phyloP scores from a whole-genome alignment of 2,329 filamentous ascomycete species.

The Alternaria arborescens region DNA sequence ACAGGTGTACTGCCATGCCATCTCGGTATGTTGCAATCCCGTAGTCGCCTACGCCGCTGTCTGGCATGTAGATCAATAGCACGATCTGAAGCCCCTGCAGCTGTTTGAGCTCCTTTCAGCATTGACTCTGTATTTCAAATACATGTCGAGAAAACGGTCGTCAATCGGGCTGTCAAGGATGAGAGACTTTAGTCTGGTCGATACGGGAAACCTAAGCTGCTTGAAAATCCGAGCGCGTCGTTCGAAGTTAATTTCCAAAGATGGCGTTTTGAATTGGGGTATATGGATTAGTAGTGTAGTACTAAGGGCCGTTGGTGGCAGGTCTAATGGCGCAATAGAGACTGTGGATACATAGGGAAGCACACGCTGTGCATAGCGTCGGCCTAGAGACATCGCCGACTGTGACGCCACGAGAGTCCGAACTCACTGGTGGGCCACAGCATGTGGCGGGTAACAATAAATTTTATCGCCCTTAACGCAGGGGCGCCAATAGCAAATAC shows the following conservation, averaged over 20 bases:
- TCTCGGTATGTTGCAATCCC: slow-evolving; percentile 11
- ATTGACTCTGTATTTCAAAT: slow-evolving; percentile 9
- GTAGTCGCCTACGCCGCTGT: slow-evolving; percentile 4
- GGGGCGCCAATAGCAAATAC: slow-evolving; percentile 23
- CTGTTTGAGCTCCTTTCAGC: not conserved
- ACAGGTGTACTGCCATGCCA: not conserved
- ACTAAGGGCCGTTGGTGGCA: slow-evolving; percentile 30
- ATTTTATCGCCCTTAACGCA: slow-evolving; percentile 18
- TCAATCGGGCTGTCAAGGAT: slow-evolving; percentile 1
- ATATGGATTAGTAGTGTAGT: slow-evolving; percentile 25
- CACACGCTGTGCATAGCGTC: slow-evolving; percentile 8
- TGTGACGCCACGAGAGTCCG: slow-evolving; percentile 18
- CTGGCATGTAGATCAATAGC: slow-evolving; percentile 12
- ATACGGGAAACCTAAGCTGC: slow-evolving; percentile 5
- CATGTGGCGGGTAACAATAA: slow-evolving; percentile 21
- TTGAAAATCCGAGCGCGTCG: slow-evolving; percentile 5
- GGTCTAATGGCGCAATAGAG: slow-evolving; percentile 16
- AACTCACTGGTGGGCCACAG: slow-evolving; percentile 20
- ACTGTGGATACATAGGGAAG: slow-evolving; percentile 7
- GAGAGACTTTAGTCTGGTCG: slow-evolving; percentile 2
- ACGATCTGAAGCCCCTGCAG: slow-evolving; percentile 2
- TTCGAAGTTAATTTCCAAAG: slow-evolving; percentile 11
- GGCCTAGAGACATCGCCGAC: slow-evolving; percentile 26
- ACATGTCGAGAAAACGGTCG: not conserved
- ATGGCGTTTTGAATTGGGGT: slow-evolving; percentile 29